phyloP scores from a whole-genome alignment of 202 grass and related monocot species.

The Musa balbisiana region DNA sequence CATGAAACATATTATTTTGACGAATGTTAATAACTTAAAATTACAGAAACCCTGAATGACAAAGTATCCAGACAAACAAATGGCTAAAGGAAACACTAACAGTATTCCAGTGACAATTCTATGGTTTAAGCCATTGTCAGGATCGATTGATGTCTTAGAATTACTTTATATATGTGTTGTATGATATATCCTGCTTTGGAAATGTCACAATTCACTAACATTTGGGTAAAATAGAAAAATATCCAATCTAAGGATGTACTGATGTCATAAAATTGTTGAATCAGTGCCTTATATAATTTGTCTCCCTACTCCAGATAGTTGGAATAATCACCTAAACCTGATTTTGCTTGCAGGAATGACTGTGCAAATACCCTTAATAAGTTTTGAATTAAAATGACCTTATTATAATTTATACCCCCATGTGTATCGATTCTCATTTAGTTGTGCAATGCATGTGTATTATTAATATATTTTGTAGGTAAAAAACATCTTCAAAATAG shows the following conservation, averaged over 20 bases:
- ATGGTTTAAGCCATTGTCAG: neutral
- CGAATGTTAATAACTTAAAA: neutral
- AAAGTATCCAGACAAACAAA: neutral
- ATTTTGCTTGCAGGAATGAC: neutral
- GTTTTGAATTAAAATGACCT: neutral
- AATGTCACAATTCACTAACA: neutral
- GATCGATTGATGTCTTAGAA: no score
- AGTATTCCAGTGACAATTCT: neutral
- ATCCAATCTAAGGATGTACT: neutral
- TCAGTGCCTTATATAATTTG: neutral
- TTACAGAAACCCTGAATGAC: neutral
- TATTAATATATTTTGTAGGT: neutral
- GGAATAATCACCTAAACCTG: neutral
- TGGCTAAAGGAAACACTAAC: neutral
- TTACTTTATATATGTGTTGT: neutral
- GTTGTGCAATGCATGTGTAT: neutral
- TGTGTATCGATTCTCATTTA: neutral
- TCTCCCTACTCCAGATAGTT: slow-evolving; percentile 1
- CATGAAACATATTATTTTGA: neutral
- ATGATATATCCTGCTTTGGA: neutral
- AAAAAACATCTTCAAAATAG: neutral
- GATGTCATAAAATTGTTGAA: neutral
- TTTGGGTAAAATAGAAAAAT: neutral
- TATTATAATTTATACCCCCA: neutral
- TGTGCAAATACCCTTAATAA: neutral